Conservation (phyloP, 2,329 filamentous ascomycete genomes). For the Samsoniella hepiali region DNA sequence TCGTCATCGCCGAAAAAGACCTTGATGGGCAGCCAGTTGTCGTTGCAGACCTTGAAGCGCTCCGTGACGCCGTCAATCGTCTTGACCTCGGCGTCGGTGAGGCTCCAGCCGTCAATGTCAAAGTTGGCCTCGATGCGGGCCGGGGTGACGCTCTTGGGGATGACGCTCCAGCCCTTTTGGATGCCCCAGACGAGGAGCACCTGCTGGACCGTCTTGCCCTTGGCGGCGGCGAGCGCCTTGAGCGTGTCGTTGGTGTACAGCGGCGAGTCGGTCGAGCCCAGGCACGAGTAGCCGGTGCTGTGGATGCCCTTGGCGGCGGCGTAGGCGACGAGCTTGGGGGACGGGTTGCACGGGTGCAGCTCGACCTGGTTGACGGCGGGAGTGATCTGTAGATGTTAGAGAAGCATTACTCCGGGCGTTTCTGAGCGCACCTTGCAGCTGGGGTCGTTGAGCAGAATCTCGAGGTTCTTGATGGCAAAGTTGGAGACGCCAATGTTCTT, state of each 20-base stretch:
- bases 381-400: slow-evolving; percentile 38
- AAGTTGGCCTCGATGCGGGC: slow-evolving; percentile 74
- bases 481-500: slow-evolving; percentile 79
- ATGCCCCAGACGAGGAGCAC: slow-evolving; percentile 78
- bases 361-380: slow-evolving; percentile 80
- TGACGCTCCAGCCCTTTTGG: slow-evolving; percentile 76
- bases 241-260: slow-evolving; percentile 65
- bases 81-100: slow-evolving; percentile 69
- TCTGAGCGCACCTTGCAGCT: slow-evolving; percentile 51
- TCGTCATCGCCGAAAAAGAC: slow-evolving; percentile 84
- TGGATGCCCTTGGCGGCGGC: slow-evolving; percentile 72
- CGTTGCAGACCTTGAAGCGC: slow-evolving; percentile 79
- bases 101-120: slow-evolving; percentile 67
- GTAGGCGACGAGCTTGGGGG: slow-evolving; percentile 74
- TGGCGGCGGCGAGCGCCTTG: slow-evolving; percentile 58
- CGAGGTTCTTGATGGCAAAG: slow-evolving; percentile 73
- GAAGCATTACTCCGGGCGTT: neutral
- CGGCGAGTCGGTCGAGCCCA: slow-evolving; percentile 68
- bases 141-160: slow-evolving; percentile 78
- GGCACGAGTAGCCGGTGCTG: slow-evolving; percentile 69
- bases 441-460: slow-evolving; percentile 66
- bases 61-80: slow-evolving; percentile 65
- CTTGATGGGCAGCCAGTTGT: slow-evolving; percentile 69
- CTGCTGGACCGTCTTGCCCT: slow-evolving; percentile 70
- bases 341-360: slow-evolving; percentile 76